phyloP scores from a whole-genome alignment of 2,329 filamentous ascomycete species.

The Biscogniauxia sp. region DNA sequence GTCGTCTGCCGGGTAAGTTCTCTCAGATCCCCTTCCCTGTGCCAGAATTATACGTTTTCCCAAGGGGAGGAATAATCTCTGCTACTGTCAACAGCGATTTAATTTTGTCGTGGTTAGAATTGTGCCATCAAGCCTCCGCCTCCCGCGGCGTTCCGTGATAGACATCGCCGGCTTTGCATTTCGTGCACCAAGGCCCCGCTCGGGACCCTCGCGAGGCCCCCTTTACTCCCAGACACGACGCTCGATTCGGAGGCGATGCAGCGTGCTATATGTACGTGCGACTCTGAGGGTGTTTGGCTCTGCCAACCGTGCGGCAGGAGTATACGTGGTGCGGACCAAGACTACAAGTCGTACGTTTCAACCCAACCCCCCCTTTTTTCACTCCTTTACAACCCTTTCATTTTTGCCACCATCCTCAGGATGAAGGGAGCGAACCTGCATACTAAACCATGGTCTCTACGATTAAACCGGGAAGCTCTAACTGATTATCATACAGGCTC shows the following conservation, averaged over 20 bases:
- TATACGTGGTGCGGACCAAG: slow-evolving; percentile 58
- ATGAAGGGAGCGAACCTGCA: too few relatives aligned
- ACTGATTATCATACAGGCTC: slow-evolving; percentile 45
- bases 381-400: not conserved
- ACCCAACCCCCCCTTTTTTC: not conserved
- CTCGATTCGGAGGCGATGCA: slow-evolving; percentile 57
- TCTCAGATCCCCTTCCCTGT: not conserved
- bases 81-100: slow-evolving; percentile 1
- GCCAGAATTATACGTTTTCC: not conserved
- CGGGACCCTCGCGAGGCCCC: slow-evolving; percentile 47
- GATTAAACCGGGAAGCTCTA: slow-evolving; percentile 4
- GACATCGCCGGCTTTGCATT: slow-evolving; percentile 78
- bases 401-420: not conserved
- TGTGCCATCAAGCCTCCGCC: slow-evolving; percentile 83
- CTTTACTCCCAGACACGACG: slow-evolving; percentile 43
- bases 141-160: slow-evolving; percentile 62
- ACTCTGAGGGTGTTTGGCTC: slow-evolving; percentile 68
- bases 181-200: slow-evolving; percentile 73
- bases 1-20: slow-evolving; percentile 76
- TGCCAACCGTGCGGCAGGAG: slow-evolving; percentile 79
- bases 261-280: slow-evolving; percentile 52
- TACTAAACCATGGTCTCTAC: not conserved
- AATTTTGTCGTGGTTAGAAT: slow-evolving; percentile 57
- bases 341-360: slow-evolving; percentile 53
- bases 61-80: not conserved